Base-by-base conservation (phyloP, 2,329 filamentous ascomycete genomes). In the Didymella pomorum region DNA sequence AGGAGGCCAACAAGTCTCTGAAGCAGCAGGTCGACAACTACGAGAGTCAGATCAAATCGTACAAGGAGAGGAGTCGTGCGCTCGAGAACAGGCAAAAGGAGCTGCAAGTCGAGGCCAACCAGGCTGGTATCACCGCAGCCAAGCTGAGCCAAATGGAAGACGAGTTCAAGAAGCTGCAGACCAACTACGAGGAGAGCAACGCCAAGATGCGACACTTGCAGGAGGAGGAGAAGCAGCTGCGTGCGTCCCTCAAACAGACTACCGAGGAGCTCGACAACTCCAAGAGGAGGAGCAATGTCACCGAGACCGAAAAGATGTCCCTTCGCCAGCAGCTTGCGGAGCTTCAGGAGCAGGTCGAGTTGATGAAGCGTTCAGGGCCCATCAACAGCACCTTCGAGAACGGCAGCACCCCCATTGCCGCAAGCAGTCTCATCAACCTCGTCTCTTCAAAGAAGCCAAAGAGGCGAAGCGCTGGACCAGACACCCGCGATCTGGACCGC, bases 371-470 rank as follows among this genome's bases (percentile, higher is more conserved):
- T 70, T 86, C 86, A 43, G 88, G 85, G 28, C 91, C 93, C 10
- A 81, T 89, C 69, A 93, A 93, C 65, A 89, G 92, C 43, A 49
- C 56, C 3, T 71, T 88, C 53, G 78, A 81, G 53, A 93, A 92
- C 70, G 91, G 92, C 56, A 76, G 78, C 46, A 76, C 80, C 18
- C 82, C 86, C 48, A 61, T 67, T 16, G 58, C 59, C 25, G 79
- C 86, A 39, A 90, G 84, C 73, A 93, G 93, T 41, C 86, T 99
- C 62, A 97, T 99, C 84, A 99, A 98, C 77, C 84, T 99, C 31
- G 95, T 99, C 25, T 91, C 94, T 2, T 94, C 92, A 48, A 98
- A 98, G 87, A 97, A 97, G 81, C 92, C 93, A 41, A 97, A 98
- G 84, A 86, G 95, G 72, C 87, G 95, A 66, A 98, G 94, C 76